Percentiles rank a stretch among this genome's conserved stretches.
Evolutionary conservation across 2,329 filamentous ascomycete species (phyloP).

Genomic region (Colletotrichum tropicale): DNA sequence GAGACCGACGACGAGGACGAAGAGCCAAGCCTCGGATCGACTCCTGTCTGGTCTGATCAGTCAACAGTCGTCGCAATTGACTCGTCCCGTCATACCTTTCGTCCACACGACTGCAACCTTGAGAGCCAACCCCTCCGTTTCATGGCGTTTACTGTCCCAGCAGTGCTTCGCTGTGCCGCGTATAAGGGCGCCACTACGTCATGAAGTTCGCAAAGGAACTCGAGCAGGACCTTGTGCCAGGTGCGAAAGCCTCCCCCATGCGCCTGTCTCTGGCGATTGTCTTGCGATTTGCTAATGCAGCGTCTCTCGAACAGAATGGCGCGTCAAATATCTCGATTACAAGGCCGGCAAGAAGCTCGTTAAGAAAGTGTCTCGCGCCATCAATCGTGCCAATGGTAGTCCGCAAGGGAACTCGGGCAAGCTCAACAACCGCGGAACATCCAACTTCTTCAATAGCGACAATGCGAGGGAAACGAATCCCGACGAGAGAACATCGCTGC

Average conservation of each 20-base stretch:
- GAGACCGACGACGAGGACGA: neutral
- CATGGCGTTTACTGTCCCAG: slow-evolving; percentile 1
- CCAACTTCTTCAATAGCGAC: neutral
- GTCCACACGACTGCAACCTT: neutral
- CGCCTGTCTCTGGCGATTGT: neutral
- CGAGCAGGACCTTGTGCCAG: slow-evolving; percentile 86
- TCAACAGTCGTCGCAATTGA: neutral
- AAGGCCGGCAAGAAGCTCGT: slow-evolving; percentile 95
- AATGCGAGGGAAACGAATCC: slow-evolving; percentile 6
- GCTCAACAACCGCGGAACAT: neutral
- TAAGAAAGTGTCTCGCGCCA: slow-evolving; percentile 78
- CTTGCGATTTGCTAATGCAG: neutral
- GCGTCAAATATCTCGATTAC: slow-evolving; percentile 92
- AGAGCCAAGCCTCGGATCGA: neutral
- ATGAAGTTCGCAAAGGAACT: slow-evolving; percentile 80
- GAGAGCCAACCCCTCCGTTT: neutral
- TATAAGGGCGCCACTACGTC: slow-evolving; percentile 30
- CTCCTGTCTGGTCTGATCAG: neutral
- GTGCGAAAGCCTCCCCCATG: slow-evolving; percentile 38
- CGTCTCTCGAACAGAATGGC: slow-evolving; percentile 69
- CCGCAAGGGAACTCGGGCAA: neutral
- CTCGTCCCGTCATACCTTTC: neutral
- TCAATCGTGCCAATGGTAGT: slow-evolving; percentile 56
- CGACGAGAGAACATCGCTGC: slow-evolving; percentile 24
- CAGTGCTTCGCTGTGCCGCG: neutral